These are phyloP conservation scores for Magnusiomyces fungicola DNA, from an alignment of 1,139 yeast species.

Conservation along the genomic window DNA sequence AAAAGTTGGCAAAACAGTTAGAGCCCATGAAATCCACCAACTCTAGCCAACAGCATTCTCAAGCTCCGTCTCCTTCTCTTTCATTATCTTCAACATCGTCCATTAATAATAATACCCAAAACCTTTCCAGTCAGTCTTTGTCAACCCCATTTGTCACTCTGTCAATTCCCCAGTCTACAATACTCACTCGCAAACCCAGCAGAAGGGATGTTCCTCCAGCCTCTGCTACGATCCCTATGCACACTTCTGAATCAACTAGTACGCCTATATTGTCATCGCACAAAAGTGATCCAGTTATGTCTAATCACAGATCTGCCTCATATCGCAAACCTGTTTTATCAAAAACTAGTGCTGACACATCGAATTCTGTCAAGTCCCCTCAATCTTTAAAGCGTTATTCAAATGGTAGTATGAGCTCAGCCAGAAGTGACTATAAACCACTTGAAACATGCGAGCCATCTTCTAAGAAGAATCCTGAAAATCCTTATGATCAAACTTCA, in stretches of 20 bases:
- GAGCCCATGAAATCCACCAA: not conserved
- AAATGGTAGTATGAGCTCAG: not conserved
- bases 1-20: constrained; percentile 11
- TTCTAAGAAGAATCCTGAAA: not conserved
- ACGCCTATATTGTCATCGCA: not conserved
- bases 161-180: not conserved
- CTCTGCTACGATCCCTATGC: not conserved
- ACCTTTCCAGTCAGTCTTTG: not conserved
- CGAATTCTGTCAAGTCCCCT: not conserved
- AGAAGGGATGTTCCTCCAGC: not conserved
- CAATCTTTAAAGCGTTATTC: not conserved
- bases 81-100: not conserved
- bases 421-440: not conserved
- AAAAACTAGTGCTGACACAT: not conserved
- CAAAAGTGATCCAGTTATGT: not conserved
- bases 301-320: not conserved
- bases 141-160: not conserved
- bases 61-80: not conserved
- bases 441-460: not conserved
- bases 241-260: not conserved
- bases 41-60: not conserved
- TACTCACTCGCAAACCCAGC: constrained; percentile 3
- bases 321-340: not conserved
- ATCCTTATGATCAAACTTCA: not conserved
- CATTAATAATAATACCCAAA: not conserved